Base-by-base conservation (phyloP, 768 basidiomycete species). In the Tulasnella sp. region DNA sequence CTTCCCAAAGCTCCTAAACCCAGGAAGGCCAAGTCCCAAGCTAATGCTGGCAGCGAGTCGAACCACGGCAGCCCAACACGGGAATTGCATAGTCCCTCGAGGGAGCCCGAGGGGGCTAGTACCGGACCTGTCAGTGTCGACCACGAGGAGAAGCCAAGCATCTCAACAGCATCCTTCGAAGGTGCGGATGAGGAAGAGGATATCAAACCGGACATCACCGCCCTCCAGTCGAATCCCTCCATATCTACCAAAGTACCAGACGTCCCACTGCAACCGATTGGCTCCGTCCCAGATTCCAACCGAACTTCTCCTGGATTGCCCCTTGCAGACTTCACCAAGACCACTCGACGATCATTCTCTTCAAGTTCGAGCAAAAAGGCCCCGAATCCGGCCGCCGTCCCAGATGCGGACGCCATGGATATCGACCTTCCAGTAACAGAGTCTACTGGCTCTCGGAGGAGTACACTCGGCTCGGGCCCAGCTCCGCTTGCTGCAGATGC, bases 1-100 rank as follows among this genome's bases (percentile, higher is more conserved):
- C 84, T 84, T 76, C 87, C 86, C 78, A 83, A 72, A 86, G 84
- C 66, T 85, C 86, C 67, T 83, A 84, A 74, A 80, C 80, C 65
- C 69, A 83, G 85, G 44, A 73, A 74, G 65, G 52, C n/a, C 52
- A 52, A 70, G 52, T 63, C 73, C 5, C 67, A 73, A 34, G 44
- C 41, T 16, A 34, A 72, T 22, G 44, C 34, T 40, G 47, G 35
- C 17, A 47, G 39, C 22, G 32, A 37, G 14, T 59, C 65, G 11
- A 62, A 65, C 52, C 35, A 36, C 41, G 40, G 42, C 66, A 68
- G 40, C 32, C 67, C 72, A 7, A 16, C 68, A 16, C 36, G 26
- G 11, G 72, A 73, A 42, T 26, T 26, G 19, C 35, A n/a, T 29
- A 66, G 40, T 29, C 59, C 40, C 5, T 32, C 59, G 16, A n/a